Conservation (phyloP, 805 yeast genomes). For the Myxozyma monticola region DNA sequence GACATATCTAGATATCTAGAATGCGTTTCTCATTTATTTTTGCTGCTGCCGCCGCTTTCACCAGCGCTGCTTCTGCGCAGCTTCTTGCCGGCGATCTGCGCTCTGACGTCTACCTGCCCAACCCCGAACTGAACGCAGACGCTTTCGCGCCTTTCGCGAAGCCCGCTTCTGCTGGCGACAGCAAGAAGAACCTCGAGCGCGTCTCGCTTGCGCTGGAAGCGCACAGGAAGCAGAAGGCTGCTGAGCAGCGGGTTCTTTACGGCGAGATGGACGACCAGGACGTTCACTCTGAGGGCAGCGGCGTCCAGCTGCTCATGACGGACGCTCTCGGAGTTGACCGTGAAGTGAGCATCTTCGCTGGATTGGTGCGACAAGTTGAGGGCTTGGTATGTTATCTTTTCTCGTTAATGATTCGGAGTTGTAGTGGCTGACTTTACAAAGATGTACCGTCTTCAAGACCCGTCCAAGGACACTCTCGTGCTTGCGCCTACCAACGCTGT, state of each 20-base stretch:
- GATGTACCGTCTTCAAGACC: slow-evolving; percentile 47
- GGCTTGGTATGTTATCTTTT: slow-evolving; percentile 47
- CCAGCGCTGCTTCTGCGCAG: slow-evolving; percentile 21
- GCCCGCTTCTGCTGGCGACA: background rate
- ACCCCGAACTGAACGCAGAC: slow-evolving; percentile 14
- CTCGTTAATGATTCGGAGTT: too few species aligned
- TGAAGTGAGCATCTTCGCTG: slow-evolving; percentile 62
- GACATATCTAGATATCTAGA: too few species aligned
- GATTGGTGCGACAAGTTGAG: slow-evolving; percentile 66
- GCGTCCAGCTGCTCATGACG: slow-evolving; percentile 40
- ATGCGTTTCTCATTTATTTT: slow-evolving; percentile 8
- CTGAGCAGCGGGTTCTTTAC: slow-evolving; percentile 22
- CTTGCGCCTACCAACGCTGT: slow-evolving; percentile 74
- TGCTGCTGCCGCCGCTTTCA: background rate
- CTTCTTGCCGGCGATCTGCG: slow-evolving; percentile 17
- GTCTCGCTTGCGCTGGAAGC: slow-evolving; percentile 5
- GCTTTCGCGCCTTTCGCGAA: slow-evolving; percentile 21
- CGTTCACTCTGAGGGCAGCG: slow-evolving; percentile 16
- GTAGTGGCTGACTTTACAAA: background rate
- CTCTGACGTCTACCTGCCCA: slow-evolving; percentile 16
- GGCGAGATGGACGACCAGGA: slow-evolving; percentile 13
- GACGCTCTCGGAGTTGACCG: slow-evolving; percentile 42
- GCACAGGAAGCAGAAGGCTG: background rate
- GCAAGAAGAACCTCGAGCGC: slow-evolving; percentile 6
- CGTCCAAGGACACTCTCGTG: slow-evolving; percentile 49